Evolutionary conservation across 768 basidiomycete genomes (phyloP).

Genomic region (Nevesoporus exiguus): DNA sequence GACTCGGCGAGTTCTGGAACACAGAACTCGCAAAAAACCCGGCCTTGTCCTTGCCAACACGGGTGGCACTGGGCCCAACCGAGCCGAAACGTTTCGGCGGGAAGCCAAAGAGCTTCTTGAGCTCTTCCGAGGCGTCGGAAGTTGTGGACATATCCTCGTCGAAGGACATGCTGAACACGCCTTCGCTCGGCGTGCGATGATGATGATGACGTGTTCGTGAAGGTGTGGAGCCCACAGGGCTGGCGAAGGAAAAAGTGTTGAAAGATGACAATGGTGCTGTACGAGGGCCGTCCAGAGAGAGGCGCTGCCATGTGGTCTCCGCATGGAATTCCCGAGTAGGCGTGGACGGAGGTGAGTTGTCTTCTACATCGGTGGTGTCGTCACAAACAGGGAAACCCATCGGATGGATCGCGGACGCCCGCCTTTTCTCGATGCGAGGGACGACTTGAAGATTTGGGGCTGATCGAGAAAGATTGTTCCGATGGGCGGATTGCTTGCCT

Average conservation of each 20-base stretch:
- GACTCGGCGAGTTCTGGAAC: constrained; percentile 86
- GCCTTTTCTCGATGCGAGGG: constrained; percentile 31
- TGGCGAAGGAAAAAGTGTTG: constrained; percentile 40
- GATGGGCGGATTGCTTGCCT: constrained; percentile 11
- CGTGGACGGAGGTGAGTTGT: constrained; percentile 47
- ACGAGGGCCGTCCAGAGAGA: constrained; percentile 40
- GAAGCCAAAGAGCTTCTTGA: constrained; percentile 34
- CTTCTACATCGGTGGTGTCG: constrained; percentile 54
- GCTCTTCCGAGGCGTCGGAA: constrained; percentile 39
- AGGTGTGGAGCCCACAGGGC: constrained; percentile 33
- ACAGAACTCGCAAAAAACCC: constrained; percentile 75
- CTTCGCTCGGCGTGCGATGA: constrained; percentile 66
- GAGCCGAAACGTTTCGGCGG: constrained; percentile 29
- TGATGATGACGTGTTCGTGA: constrained; percentile 42
- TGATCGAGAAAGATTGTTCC: constrained; percentile 44
- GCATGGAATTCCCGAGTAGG: constrained; percentile 45
- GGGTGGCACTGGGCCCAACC: constrained; percentile 24
- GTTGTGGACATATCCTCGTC: constrained; percentile 57
- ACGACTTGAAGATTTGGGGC: constrained; percentile 44
- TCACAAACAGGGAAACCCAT: constrained; percentile 67
- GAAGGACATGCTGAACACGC: constrained; percentile 71
- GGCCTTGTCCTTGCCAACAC: constrained; percentile 32
- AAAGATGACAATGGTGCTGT: constrained; percentile 48
- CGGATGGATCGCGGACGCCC: constrained; percentile 30
- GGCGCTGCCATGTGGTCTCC: constrained; percentile 32